Evolutionary conservation across 2,329 filamentous ascomycete genomes (phyloP), one percentile per base, ranked within the genome.

Genomic region (Nemania diffusa): DNA sequence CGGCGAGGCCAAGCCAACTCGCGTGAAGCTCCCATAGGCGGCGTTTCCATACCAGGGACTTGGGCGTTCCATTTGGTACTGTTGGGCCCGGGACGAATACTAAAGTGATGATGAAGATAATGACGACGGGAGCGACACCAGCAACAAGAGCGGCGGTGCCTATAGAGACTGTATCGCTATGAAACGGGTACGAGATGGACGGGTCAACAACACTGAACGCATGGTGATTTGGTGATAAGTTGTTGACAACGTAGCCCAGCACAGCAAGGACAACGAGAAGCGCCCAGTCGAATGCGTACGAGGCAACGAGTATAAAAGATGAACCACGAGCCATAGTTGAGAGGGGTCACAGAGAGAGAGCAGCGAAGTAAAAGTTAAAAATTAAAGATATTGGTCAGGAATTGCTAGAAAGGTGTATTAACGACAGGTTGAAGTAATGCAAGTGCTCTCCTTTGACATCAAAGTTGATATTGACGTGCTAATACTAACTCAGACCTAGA

Each of bases 241-340:
- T 55, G 27, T 55, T 55, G 3, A 55, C 5, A 34, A 55, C 29
- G n/a, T 55, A 55, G 29, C 51, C 51, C 27, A 55, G 13, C 4
- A 55, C 51, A 37, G 51, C 51, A 55, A 55, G 27, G 51, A 55
- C 51, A 17, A 55, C 51, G 27, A 55, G 29, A 26, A 55, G 51
- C n/a, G 51, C 51, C 51, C 51, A 55, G 29, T 55, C 51, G n/a
- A 55, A 55, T 24, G 29, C 51, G 29, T 55, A 55, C 27, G 51
- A 55, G 37, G 51, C 51, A 55, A 22, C 51, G 24, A 55, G 51
- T 34, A 55, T 9, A 7, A 55, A 34, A 22, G 29, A 37, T 22
- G 51, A 20, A 26, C 51, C 51, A 55, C 27, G 51, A 55, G 27
- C 50, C 51, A 55, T 55, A n/a, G 29, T 15, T 50, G 22, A 50